Conservation (phyloP, 768 basidiomycete species). For the Agrocybe pediades region DNA sequence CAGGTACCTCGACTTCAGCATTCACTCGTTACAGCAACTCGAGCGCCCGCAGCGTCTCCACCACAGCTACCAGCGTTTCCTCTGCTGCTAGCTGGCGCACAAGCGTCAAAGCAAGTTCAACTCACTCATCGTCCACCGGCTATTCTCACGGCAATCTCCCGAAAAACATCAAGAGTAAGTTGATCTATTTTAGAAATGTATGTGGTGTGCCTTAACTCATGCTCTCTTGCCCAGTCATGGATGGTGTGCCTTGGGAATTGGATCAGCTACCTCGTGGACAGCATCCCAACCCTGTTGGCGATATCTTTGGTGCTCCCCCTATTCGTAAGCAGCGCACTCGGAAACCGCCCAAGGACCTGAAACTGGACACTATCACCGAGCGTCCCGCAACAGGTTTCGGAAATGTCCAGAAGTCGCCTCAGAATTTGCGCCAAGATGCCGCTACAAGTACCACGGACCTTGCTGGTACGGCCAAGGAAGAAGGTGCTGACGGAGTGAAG, state of each 20-base stretch:
- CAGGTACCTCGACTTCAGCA: constrained; percentile 66
- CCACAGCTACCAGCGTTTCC: constrained; percentile 80
- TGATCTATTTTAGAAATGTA: constrained; percentile 5
- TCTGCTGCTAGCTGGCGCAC: constrained; percentile 72
- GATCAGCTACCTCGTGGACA: constrained; percentile 68
- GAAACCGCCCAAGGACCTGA: constrained; percentile 61
- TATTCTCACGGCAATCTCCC: constrained; percentile 39
- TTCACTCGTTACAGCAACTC: constrained; percentile 83
- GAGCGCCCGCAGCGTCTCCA: constrained; percentile 73
- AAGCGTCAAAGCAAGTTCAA: constrained; percentile 38
- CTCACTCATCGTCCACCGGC: constrained; percentile 28
- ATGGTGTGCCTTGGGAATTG: constrained; percentile 77
- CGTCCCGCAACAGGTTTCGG: constrained; percentile 42
- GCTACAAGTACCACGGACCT: constrained; percentile 79
- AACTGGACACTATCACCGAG: constrained; percentile 77
- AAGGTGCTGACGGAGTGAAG: constrained; percentile 51
- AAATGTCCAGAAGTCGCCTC: constrained; percentile 39
- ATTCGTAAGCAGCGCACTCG: constrained; percentile 67
- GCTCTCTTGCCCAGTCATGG: constrained; percentile 54
- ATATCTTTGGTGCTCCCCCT: constrained; percentile 62
- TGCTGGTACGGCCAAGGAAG: constrained; percentile 39
- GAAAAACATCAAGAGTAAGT: constrained; percentile 84
- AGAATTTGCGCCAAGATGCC: constrained; percentile 60
- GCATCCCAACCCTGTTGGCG: constrained; percentile 60
- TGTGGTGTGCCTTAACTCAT: constrained; percentile 6